Conservation (phyloP, 192 early-diverging fungal genomes). For the Gaertneriomyces semiglobifer region DNA sequence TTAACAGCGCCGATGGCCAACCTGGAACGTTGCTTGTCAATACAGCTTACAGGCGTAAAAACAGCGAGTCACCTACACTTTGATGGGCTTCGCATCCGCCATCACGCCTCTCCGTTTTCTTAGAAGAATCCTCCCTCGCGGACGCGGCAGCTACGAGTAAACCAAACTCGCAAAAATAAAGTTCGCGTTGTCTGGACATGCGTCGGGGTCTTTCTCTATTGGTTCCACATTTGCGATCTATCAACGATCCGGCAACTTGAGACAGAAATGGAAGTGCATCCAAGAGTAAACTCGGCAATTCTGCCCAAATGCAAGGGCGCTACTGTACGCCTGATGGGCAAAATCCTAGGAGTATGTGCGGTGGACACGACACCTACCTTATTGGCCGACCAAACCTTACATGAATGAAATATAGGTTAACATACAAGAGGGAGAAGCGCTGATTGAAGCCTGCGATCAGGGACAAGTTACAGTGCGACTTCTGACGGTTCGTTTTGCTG, state of each 20-base stretch:
- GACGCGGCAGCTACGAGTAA: no score
- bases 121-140: no score
- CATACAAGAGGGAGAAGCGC: neutral
- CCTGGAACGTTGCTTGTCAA: conserved; percentile 29
- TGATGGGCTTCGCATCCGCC: no score
- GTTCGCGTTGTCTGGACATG: no score
- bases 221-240: no score
- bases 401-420: neutral
- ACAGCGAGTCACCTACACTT: no score
- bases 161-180: no score
- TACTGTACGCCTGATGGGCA: conserved; percentile 10
- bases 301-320: conserved; percentile 8
- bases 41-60: no score
- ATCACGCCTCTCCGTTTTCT: no score
- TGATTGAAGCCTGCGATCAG: conserved; percentile 18
- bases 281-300: conserved; percentile 15
- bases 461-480: conserved; percentile 16
- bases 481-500: neutral
- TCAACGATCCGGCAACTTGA: no score
- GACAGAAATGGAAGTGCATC: conserved; percentile 4
- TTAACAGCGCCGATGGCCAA: conserved; percentile 74
- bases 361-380: neutral
- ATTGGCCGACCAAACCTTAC: neutral
- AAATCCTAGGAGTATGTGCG: conserved; percentile 5
- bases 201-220: no score